Percentiles rank a stretch among this genome's conserved stretches.
phyloP scores from a whole-genome alignment of 2,329 filamentous ascomycete genomes.

The Fusarium praegraminearum region DNA sequence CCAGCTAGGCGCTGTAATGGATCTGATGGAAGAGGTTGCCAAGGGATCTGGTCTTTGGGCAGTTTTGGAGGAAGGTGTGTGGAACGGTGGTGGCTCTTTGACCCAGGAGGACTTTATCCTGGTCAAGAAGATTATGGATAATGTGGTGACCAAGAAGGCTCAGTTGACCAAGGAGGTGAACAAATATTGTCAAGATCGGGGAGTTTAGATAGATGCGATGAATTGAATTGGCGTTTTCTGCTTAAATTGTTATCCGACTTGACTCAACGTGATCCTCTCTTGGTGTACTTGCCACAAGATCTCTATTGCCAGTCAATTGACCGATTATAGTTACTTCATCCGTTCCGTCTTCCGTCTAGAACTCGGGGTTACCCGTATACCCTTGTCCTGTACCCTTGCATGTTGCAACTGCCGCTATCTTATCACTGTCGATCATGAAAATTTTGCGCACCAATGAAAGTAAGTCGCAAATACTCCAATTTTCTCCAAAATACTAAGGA shows the following conservation, averaged over 20 bases:
- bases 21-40: constrained; percentile 74
- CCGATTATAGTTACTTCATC: neutral
- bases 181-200: constrained; percentile 77
- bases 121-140: constrained; percentile 71
- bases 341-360: neutral
- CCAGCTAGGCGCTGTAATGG: constrained; percentile 79
- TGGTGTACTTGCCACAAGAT: neutral
- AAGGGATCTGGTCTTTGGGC: constrained; percentile 48
- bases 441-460: constrained; percentile 19
- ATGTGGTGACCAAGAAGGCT: constrained; percentile 71
- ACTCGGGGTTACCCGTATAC: neutral
- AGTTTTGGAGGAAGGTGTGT: constrained; percentile 34
- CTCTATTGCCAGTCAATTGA: neutral
- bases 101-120: constrained; percentile 28
- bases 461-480: constrained; percentile 2
- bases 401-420: constrained; percentile 7
- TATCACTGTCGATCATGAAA: constrained; percentile 12
- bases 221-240: neutral
- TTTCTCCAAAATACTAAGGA: neutral
- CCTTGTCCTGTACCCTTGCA: neutral
- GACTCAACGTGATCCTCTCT: neutral
- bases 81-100: constrained; percentile 36
- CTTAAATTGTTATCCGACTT: neutral
- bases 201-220: constrained; percentile 47
- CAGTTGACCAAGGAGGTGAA: constrained; percentile 78